Base-by-base conservation (phyloP, 2,329 filamentous ascomycete species). In the Alternaria sp. region DNA sequence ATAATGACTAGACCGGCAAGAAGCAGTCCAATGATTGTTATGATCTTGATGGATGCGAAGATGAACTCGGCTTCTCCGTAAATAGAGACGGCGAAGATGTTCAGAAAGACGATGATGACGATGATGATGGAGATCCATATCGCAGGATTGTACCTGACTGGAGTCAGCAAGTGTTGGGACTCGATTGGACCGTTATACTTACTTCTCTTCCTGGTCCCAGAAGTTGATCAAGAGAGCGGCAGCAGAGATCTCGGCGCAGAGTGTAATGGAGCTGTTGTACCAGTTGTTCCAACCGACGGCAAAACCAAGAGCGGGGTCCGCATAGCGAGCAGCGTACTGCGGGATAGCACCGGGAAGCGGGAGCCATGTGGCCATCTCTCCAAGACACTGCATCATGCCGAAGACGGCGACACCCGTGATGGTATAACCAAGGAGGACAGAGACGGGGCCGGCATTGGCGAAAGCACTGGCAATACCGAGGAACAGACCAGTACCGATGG, bases 41-140 rank as follows among this genome's bases (percentile, higher is more conserved):
- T 73, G 54, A 80, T 83, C 69, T 87, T 87, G 66, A 86, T 79
- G 44, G 81, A 81, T 11, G 85, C 84, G 60, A 86, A 85, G 46
- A 74, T 68, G 57, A 78, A 77, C 53, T 86, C 84, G 6, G 84
- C 81, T 71, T 86, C 84, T 59, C 85, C 77, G 32, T 79, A 80
- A 5, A 80, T 77, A 13, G 66, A 50, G 13, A 80, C 78, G 3
- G 76, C 77, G 56, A 79, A 78, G 57, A 78, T 76, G 66, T 80
- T 80, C 52, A 79, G 58, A 43, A 45, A 49, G 15, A 79, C 25
- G 57, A 79, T 77, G 57, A 79, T 64, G 13, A 79, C 65, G 32
- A 80, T 76, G 69, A 79, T 75, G 57, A 80, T 66, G 6, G 68
- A 62, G 49, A 80, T 78, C 75, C 75, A 80, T 10, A 77, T 76